These are phyloP conservation scores for Wolfiporia cocos DNA, from an alignment of 1,284 basidiomycete species.

Conservation along the genomic window DNA sequence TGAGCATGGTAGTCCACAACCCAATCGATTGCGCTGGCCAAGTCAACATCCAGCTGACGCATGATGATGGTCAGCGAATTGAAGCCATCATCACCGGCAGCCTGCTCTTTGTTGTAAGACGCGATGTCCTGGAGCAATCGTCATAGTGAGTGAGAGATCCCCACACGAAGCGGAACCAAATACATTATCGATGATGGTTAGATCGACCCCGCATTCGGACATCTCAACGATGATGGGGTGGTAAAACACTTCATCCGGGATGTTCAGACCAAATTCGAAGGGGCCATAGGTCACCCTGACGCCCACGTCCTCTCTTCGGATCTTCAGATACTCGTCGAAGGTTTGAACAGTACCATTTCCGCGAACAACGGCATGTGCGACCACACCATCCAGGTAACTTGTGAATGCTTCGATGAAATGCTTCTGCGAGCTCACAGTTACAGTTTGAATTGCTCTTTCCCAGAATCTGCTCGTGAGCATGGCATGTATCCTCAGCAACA, in stretches of 20 bases:
- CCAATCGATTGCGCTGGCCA: slow-evolving; percentile 17
- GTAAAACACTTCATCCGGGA: slow-evolving; percentile 28
- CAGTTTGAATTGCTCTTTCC: slow-evolving; percentile 12
- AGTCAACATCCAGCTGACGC: slow-evolving; percentile 16
- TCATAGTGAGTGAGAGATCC: not conserved
- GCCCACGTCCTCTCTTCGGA: slow-evolving; percentile 27
- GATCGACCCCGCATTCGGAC: slow-evolving; percentile 14
- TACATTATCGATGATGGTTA: slow-evolving; percentile 26
- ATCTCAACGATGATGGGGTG: slow-evolving; percentile 27
- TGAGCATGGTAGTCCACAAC: slow-evolving; percentile 11
- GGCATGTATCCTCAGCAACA: not conserved
- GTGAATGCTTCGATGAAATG: slow-evolving; percentile 17
- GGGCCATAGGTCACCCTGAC: slow-evolving; percentile 27
- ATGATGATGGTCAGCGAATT: slow-evolving; percentile 31
- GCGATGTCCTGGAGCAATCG: slow-evolving; percentile 27
- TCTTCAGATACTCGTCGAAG: slow-evolving; percentile 25
- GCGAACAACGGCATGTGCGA: slow-evolving; percentile 25
- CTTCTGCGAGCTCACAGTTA: slow-evolving; percentile 10
- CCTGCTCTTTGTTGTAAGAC: slow-evolving; percentile 33
- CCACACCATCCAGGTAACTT: slow-evolving; percentile 25
- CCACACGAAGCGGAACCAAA: slow-evolving; percentile 9
- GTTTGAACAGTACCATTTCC: slow-evolving; percentile 17
- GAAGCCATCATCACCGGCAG: slow-evolving; percentile 24
- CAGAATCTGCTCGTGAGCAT: slow-evolving; percentile 18
- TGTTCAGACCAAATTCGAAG: slow-evolving; percentile 26